Evolutionary conservation across 1,284 basidiomycete genomes (phyloP), one percentile per base, ranked within the genome.

Genomic region (Cryptococcus sp.): DNA sequence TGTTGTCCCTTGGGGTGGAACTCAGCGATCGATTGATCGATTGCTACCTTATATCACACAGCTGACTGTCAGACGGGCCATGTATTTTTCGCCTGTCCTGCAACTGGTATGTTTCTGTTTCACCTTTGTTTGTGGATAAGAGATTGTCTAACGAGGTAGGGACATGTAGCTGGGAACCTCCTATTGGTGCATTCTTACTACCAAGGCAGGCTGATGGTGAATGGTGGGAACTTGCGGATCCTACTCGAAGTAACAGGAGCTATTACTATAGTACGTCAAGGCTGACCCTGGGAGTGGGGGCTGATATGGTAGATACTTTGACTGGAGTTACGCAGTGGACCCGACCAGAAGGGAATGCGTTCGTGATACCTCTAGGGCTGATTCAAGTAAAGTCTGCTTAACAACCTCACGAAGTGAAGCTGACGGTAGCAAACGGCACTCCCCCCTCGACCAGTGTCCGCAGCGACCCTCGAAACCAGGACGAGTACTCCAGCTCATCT

Each of bases 211-310:
- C 82, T 2, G 84, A 87, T 31, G 92, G 92, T 44, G 90, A 94
- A 70, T 97, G 91, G 91, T 94, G 91, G 90, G 91, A 96, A 73
- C 80, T 96, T 58, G 79, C 81, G 41, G 91, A 94, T 72, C 84
- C 88, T 34, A 80, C 83, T 28, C 79, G 85, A 37, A 85, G 83
- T 49, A 85, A 86, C 34, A 77, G 91, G 52, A 84, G 87, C 13
- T 97, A 97, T 72, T 97, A 91, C 75, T 93, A 92, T 75, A 90
- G 67, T 67, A 44, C 89, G 68, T 39, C 28, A 4, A 28, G 4
- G 11, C 28, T 28, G 28, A 28, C 4, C 4, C 5, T 5, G 11
- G 28, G 28, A 28, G 28, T 4, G 28, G 28, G 21, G 21, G 45
- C 31, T 49, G 18, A 48, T 28, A 19, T 16, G 36, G 28, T 43